A percentile compares a stretch with the other conserved stretches of the same genome.
phyloP scores from a whole-genome alignment of 257 asterid genomes.

The Penstemon davidsonii region DNA sequence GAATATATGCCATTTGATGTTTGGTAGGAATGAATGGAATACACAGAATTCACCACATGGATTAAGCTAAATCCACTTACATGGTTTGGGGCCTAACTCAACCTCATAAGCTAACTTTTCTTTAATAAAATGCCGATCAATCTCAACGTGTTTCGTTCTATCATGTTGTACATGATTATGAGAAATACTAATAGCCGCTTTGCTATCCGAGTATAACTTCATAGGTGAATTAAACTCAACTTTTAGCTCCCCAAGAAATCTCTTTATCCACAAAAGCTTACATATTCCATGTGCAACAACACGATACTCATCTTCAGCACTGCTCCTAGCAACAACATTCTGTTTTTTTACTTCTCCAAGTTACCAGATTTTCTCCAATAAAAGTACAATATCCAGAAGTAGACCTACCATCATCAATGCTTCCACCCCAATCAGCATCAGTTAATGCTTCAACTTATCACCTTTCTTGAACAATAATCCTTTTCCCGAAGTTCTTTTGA shows the following conservation, averaged over 20 bases:
- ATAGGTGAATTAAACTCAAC: neutral
- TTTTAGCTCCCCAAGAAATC: neutral
- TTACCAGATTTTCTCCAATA: no score
- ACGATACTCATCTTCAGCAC: neutral
- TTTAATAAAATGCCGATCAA: neutral
- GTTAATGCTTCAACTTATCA: neutral
- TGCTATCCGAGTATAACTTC: neutral
- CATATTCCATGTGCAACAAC: neutral
- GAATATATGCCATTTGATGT: neutral
- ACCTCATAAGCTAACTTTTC: neutral
- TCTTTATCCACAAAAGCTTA: neutral
- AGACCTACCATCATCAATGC: neutral
- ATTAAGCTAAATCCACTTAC: no score
- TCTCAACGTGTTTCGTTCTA: neutral
- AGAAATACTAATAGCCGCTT: neutral
- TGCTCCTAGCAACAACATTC: neutral
- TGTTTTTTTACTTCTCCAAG: neutral
- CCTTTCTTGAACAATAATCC: neutral
- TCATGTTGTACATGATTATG: neutral
- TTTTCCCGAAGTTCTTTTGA: no score
- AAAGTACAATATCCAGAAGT: neutral
- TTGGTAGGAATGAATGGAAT: neutral
- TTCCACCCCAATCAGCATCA: neutral
- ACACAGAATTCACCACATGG: neutral
- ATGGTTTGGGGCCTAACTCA: no score